phyloP scores from a whole-genome alignment of 176 grass and related monocot species.

The Ensete glaucum region DNA sequence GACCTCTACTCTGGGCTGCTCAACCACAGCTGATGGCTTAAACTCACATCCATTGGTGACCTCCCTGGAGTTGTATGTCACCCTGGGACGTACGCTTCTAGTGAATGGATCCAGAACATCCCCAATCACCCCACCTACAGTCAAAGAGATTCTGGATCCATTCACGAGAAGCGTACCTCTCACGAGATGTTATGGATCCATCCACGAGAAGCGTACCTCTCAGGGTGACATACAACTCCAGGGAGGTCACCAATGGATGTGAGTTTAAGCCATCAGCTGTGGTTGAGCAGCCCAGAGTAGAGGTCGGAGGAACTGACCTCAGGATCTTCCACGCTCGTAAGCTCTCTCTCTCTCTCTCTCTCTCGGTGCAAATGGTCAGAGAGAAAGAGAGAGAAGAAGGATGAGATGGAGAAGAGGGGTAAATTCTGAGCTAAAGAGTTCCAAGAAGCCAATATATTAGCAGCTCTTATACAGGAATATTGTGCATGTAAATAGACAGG shows the following conservation, averaged over 20 bases:
- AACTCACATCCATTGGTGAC: slow-evolving; percentile 28
- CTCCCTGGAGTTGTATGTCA: slow-evolving; percentile 31
- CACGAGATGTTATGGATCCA: slow-evolving; percentile 39
- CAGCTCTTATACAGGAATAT: background rate
- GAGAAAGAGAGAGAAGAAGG: too few relatives aligned
- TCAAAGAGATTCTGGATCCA: too few relatives aligned
- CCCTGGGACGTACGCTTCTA: slow-evolving; percentile 19
- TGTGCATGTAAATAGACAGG: background rate
- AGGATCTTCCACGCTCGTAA: slow-evolving; percentile 16
- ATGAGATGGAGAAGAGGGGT: background rate
- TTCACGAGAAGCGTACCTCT: too few relatives aligned
- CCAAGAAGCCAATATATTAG: background rate
- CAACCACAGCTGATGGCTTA: slow-evolving; percentile 35
- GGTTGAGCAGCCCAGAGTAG: slow-evolving; percentile 33
- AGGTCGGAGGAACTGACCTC: slow-evolving; percentile 42
- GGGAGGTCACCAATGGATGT: slow-evolving; percentile 21
- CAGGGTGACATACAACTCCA: slow-evolving; percentile 33
- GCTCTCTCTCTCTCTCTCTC: background rate
- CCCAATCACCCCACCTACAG: too few relatives aligned
- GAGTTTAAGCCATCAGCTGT: slow-evolving; percentile 42
- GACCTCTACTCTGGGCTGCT: slow-evolving; percentile 41
- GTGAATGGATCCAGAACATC: slow-evolving; percentile 45
- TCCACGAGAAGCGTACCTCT: slow-evolving; percentile 29
- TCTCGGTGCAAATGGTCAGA: too few relatives aligned
- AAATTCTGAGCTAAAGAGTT: background rate